A percentile compares a stretch with the other conserved stretches of the same genome.
Evolutionary conservation across 2,329 filamentous ascomycete genomes (phyloP).

Genomic region (Tetracladium maxilliforme): DNA sequence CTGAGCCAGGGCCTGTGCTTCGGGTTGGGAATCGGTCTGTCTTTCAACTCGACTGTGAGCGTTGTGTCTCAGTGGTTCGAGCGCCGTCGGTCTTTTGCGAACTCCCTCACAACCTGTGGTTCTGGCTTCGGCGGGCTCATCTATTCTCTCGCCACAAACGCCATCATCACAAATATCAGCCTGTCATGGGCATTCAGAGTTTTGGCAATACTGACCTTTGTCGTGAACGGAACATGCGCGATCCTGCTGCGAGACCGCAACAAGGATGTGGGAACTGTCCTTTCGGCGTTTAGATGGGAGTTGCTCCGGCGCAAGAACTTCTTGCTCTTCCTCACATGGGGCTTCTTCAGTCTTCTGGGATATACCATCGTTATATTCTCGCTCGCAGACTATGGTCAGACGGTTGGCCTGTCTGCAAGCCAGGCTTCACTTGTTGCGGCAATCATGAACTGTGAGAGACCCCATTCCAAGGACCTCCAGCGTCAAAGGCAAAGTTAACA

Average conservation of each 20-base stretch:
- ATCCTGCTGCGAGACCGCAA: slow-evolving; percentile 6
- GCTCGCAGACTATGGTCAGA: slow-evolving; percentile 27
- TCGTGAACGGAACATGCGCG: slow-evolving; percentile 4
- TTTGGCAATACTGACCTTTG: slow-evolving; percentile 8
- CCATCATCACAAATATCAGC: slow-evolving; percentile 37
- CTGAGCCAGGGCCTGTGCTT: slow-evolving; percentile 44
- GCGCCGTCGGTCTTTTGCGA: slow-evolving; percentile 37
- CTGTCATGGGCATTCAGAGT: slow-evolving; percentile 42
- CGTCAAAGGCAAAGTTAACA: too few species aligned
- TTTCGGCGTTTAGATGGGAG: slow-evolving; percentile 6
- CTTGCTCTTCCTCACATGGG: slow-evolving; percentile 21
- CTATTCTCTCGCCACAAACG: slow-evolving; percentile 34
- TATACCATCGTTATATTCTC: slow-evolving; percentile 30
- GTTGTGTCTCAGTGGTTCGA: slow-evolving; percentile 48
- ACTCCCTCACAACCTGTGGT: slow-evolving; percentile 37
- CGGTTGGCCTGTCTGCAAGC: slow-evolving; percentile 20
- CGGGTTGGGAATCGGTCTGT: slow-evolving; percentile 44
- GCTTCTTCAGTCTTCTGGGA: slow-evolving; percentile 27
- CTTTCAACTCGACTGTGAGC: slow-evolving; percentile 38
- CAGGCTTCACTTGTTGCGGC: slow-evolving; percentile 24
- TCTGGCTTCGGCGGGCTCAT: slow-evolving; percentile 37
- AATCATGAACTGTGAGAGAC: slow-evolving; percentile 29
- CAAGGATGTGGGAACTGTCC: slow-evolving; percentile 5
- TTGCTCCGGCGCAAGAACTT: slow-evolving; percentile 19
- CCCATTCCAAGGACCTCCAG: too few species aligned